phyloP scores from a whole-genome alignment of 768 basidiomycete species.

The Coprinopsis sp. region DNA sequence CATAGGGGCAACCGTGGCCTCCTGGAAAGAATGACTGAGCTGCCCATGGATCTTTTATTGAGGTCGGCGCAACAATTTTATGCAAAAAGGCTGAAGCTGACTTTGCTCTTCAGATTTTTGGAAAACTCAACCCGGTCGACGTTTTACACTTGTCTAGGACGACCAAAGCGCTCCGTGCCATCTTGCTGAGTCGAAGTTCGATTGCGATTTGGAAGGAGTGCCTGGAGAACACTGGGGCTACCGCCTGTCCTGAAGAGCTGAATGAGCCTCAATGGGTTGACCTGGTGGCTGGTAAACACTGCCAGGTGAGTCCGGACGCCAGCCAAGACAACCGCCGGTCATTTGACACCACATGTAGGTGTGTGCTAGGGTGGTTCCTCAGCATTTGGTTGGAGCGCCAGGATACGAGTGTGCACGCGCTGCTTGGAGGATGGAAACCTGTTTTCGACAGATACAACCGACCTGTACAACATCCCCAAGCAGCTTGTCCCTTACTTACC shows the following conservation, averaged over 20 bases:
- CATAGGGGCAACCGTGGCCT: background rate
- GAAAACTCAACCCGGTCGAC: slow-evolving; percentile 30
- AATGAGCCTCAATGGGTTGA: slow-evolving; percentile 8
- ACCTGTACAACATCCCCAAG: too few relatives aligned
- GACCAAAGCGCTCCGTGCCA: slow-evolving; percentile 26
- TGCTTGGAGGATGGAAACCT: background rate
- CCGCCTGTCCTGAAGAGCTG: slow-evolving; percentile 6
- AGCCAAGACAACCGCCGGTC: background rate
- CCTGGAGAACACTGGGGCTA: background rate
- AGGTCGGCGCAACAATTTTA: too few relatives aligned
- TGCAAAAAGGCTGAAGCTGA: too few relatives aligned
- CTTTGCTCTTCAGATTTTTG: slow-evolving; percentile 27
- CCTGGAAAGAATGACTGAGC: background rate
- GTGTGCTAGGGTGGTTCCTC: background rate
- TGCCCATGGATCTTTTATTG: background rate
- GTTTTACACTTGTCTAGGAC: slow-evolving; percentile 36
- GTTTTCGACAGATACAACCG: too few relatives aligned
- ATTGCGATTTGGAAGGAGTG: slow-evolving; percentile 2
- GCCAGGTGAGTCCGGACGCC: background rate
- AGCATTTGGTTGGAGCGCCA: too few relatives aligned
- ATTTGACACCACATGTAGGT: too few relatives aligned
- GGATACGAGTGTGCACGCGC: background rate
- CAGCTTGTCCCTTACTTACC: too few relatives aligned
- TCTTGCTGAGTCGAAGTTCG: slow-evolving; percentile 15
- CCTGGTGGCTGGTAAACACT: slow-evolving; percentile 5